Evolutionary conservation across 257 asterid species (phyloP).

Genomic region (Penstemon barbatus): DNA sequence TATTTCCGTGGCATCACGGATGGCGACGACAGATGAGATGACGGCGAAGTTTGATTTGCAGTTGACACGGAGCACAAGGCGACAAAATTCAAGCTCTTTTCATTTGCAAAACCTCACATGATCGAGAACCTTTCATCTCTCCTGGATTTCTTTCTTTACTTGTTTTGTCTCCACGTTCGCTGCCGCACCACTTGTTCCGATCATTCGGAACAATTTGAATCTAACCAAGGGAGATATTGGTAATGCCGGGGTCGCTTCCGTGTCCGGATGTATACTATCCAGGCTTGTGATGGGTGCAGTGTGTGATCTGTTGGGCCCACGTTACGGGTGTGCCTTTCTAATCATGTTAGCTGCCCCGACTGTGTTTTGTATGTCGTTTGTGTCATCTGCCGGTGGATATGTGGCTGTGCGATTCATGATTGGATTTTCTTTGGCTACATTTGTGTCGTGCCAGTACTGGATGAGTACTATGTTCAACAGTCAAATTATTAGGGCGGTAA

Average conservation of each 20-base stretch:
- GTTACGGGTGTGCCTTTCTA: not conserved
- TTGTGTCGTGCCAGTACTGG: too few relatives aligned
- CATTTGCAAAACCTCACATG: not conserved
- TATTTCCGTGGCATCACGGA: too few relatives aligned
- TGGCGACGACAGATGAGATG: too few relatives aligned
- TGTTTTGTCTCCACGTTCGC: not conserved
- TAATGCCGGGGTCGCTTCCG: not conserved
- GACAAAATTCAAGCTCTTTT: not conserved
- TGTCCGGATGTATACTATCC: conserved; percentile 4
- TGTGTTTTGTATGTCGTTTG: too few relatives aligned
- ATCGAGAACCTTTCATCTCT: too few relatives aligned
- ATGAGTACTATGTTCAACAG: not conserved
- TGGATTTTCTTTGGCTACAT: too few relatives aligned
- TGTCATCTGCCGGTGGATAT: too few relatives aligned
- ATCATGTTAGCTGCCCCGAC: too few relatives aligned
- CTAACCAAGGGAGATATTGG: not conserved
- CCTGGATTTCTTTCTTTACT: too few relatives aligned
- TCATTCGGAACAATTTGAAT: not conserved
- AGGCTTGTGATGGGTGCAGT: not conserved
- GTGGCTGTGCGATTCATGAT: too few relatives aligned
- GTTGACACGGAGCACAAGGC: conserved; percentile 14
- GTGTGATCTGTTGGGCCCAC: not conserved
- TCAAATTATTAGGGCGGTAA: not conserved
- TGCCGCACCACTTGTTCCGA: not conserved
- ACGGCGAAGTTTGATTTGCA: not conserved